Base-by-base conservation (phyloP, 805 yeast species). In the Candida ovalis region DNA sequence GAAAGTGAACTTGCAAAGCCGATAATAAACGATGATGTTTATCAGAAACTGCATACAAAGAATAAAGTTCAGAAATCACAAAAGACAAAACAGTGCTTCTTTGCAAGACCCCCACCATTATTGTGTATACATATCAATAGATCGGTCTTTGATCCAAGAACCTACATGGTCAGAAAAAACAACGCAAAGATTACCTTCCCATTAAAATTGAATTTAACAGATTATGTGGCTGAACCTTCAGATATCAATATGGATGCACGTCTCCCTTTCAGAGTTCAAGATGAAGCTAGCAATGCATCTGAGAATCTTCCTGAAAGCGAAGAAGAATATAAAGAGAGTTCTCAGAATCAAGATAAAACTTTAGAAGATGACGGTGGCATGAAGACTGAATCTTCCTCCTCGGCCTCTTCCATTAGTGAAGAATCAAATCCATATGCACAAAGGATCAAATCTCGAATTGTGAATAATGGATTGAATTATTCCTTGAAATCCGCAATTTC, bases 91-190 rank as follows among this genome's bases (percentile, higher is more conserved):
- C 97, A 91, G 61, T 84, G 84, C 22, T 75, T 80, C 58, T 78
- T 90, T 54, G 77, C 89, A 21, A 76, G 91, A 59, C 92, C 94
- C 0, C 96, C 97, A 1, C 85, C 90, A 10, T 74, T 88, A 47
- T 72, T 92, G 41, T 80, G 92, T 46, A 77, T 92, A 40, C 98
- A 94, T 65, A 86, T 92, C 53, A 92, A 92, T 64, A 79, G 99
- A 61, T 88, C 96, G 2, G 97, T 88, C 13, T 92, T 90, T 66
- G 97, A 92, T 65, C 88, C 94, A 47, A 72, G 80, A 47, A 86
- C 96, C 0, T 94, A 87, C 51, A 80, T 78, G 73, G 86, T 89
- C 24, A 78, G 88, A 54, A 92, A 92, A 64, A 91, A 91, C 63
- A 81, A 87, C 43, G 85, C 96, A 4, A 78, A 80, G 44, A 92